Evolutionary conservation across 2,329 filamentous ascomycete genomes (phyloP), one percentile per base, ranked within the genome.

Genomic region (Atkinsonella hypoxylon): DNA sequence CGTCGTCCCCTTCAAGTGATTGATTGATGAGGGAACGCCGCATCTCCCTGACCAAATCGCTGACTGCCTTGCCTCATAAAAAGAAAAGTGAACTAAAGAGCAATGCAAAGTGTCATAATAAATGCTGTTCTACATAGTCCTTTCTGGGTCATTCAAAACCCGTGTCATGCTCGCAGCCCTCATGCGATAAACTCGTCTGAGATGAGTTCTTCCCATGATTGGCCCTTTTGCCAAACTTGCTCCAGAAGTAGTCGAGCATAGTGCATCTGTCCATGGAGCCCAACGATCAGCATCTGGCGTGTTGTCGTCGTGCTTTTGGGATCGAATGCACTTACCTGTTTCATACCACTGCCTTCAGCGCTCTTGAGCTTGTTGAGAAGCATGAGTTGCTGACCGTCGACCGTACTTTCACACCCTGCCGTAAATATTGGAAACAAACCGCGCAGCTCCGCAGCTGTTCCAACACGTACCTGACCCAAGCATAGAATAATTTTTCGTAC

Each of bases 401-500:
- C 76, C 50, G 69, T 69, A 1, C 82, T 80, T 63, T 93, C 85
- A 56, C 86, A 90, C 0, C 87, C 88, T 1, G 87, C 87, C 1
- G 85, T 87, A 64, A 93, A 93, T 68, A 93, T 81, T 0, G 88
- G 87, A 56, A 93, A 90, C 39, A 93, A 64, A 17, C 87, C 69
- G 59, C 85, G 88, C 9, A 80, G 82, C 64, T 91, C 87, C 0
- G 86, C 85, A 15, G 81, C 81, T 31, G 82, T 82, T 6, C 85
- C 83, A 12, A 74, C 69, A 12, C 79, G 70, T 46, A 93, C 79
- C 38, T 76, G 77, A 20, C 72, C 71, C 54, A 91, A 69, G 32
- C 81, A 77, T 1, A 70, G 68, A 30, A 87, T 69, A 44, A 91
- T 84, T 54, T 79, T 75, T 38, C 71, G 65, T 5, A 90, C 79